Evolutionary conservation across 768 basidiomycete species (phyloP).

Genomic region (Serendipita sp.): DNA sequence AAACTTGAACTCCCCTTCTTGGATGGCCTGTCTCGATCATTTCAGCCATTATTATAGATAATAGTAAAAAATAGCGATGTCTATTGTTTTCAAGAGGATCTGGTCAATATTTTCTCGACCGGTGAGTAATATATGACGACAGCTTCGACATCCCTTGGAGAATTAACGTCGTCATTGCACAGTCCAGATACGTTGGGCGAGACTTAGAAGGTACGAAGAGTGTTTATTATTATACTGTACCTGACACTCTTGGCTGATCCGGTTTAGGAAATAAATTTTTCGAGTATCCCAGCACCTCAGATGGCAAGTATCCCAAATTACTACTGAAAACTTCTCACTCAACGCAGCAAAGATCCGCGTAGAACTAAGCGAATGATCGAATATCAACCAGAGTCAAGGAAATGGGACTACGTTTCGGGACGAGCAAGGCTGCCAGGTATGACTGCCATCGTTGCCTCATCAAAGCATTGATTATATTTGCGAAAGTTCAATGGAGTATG

Average conservation of each 20-base stretch:
- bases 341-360: background rate
- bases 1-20: too few species aligned
- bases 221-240: too few species aligned
- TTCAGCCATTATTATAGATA: too few species aligned
- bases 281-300: conserved; percentile 1
- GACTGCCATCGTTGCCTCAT: background rate
- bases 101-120: too few species aligned
- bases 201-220: background rate
- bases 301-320: background rate
- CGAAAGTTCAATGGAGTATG: background rate
- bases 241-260: background rate
- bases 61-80: too few species aligned
- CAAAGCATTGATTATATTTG: background rate
- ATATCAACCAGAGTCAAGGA: background rate
- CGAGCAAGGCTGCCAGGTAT: background rate
- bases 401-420: background rate
- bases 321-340: background rate
- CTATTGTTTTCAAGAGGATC: too few species aligned
- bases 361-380: conserved; percentile 1
- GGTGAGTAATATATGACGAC: too few species aligned
- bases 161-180: background rate
- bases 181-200: background rate
- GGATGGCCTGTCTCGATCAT: too few species aligned
- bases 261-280: background rate
- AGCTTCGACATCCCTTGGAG: too few species aligned